phyloP scores from a whole-genome alignment of 306 rosid genomes.

The Lathyrus aphaca region DNA sequence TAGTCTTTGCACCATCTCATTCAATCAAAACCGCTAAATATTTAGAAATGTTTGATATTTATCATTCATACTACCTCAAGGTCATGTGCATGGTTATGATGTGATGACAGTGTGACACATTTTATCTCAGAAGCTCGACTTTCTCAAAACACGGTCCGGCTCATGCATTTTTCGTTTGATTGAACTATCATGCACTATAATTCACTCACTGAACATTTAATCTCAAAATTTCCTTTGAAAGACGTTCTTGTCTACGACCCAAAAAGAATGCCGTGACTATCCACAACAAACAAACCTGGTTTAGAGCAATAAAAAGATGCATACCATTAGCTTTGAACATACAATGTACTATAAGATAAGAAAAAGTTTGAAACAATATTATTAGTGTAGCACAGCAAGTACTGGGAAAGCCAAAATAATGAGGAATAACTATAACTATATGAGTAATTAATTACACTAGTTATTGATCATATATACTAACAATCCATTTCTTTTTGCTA shows the following conservation, averaged over 20 bases:
- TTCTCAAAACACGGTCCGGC: background rate
- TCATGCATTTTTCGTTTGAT: conserved; percentile 1
- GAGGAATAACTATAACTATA: background rate
- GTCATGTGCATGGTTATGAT: no score
- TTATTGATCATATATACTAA: conserved; percentile 19
- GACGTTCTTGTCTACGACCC: conserved; percentile 78
- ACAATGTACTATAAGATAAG: background rate
- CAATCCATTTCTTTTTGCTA: background rate
- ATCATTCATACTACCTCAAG: no score
- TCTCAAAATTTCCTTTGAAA: conserved; percentile 51
- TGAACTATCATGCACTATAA: conserved; percentile 11
- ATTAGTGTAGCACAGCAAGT: background rate
- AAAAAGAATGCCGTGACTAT: conserved; percentile 70
- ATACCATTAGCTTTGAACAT: conserved; percentile 16
- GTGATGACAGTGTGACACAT: no score
- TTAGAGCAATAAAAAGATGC: conserved; percentile 28
- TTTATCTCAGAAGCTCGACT: conserved; percentile 19
- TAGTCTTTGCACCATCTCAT: no score
- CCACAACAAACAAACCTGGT: conserved; percentile 82
- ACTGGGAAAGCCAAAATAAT: background rate
- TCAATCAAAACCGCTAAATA: no score
- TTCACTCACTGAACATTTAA: conserved; percentile 15
- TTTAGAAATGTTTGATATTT: no score
- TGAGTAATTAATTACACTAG: conserved; percentile 13
- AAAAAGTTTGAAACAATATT: background rate